These are phyloP conservation scores for Nelumbo lutea DNA, from an alignment of 164 flowering plant species.

Conservation along the genomic window DNA sequence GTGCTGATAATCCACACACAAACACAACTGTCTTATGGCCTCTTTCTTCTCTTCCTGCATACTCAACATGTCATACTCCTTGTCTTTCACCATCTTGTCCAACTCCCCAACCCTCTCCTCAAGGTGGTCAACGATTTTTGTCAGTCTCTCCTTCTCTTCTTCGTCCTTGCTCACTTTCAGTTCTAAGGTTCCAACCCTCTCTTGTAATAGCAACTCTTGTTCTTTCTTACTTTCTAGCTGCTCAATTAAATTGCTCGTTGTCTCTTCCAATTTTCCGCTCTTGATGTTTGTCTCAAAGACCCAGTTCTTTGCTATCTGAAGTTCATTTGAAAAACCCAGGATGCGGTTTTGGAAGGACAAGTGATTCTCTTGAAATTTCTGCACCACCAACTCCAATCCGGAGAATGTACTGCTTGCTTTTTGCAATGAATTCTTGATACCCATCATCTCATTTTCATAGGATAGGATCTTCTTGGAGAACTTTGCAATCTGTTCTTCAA, in stretches of 20 bases:
- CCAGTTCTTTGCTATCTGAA: conserved; percentile 26
- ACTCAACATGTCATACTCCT: conserved; percentile 34
- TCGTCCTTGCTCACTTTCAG: conserved; percentile 18
- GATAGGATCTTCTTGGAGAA: conserved; percentile 11
- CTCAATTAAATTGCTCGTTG: conserved; percentile 14
- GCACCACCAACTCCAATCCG: conserved; percentile 16
- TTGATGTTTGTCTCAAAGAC: conserved; percentile 17
- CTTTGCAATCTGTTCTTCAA: conserved; percentile 15
- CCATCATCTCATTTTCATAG: conserved; percentile 16
- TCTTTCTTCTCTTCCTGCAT: conserved; percentile 62
- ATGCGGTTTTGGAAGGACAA: conserved; percentile 18
- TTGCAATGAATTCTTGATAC: conserved; percentile 16
- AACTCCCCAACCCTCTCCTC: conserved; percentile 15
- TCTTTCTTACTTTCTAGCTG: conserved; percentile 29
- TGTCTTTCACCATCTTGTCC: conserved; percentile 44
- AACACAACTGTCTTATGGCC: conserved; percentile 67
- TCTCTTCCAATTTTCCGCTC: conserved; percentile 15
- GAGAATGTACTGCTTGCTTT: conserved; percentile 17
- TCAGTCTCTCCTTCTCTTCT: conserved; percentile 29
- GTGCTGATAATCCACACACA: conserved; percentile 57
- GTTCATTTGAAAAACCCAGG: conserved; percentile 21
- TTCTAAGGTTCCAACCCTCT: conserved; percentile 29
- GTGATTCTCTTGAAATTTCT: conserved; percentile 16
- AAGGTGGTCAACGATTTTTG: not conserved
- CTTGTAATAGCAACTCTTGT: conserved; percentile 18